These are phyloP conservation scores for Abrus pulchellus DNA, from an alignment of 306 rosid species.

Conservation along the genomic window DNA sequence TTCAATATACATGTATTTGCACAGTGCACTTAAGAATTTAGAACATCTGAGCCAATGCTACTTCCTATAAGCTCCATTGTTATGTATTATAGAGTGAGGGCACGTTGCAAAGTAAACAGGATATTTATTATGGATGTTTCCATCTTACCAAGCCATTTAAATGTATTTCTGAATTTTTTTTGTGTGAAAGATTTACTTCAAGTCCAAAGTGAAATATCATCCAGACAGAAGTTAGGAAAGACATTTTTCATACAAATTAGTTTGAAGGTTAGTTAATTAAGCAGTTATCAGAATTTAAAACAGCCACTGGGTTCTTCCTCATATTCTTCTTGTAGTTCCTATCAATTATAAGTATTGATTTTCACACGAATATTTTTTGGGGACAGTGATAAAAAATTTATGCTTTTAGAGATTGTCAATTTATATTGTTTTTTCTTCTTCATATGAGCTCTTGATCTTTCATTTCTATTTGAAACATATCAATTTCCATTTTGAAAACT, in stretches of 20 bases:
- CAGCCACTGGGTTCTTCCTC: constrained; percentile 37
- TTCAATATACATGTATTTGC: constrained; percentile 39
- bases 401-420: not conserved
- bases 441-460: constrained; percentile 1
- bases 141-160: constrained; percentile 20
- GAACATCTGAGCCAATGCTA: constrained; percentile 8
- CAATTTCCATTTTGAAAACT: constrained; percentile 11
- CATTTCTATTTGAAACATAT: constrained; percentile 16
- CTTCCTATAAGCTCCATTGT: constrained; percentile 7
- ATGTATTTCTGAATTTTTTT: constrained; percentile 16
- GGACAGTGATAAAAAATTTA: constrained; percentile 24
- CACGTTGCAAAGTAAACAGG: not conserved
- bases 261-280: constrained; percentile 22
- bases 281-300: constrained; percentile 17
- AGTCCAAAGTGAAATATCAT: constrained; percentile 36
- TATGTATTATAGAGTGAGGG: constrained; percentile 7
- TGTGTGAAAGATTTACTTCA: constrained; percentile 20
- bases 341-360: constrained; percentile 31
- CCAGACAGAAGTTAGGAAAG: not conserved
- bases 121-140: constrained; percentile 33
- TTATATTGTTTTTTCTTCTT: constrained; percentile 28
- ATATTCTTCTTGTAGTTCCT: constrained; percentile 2
- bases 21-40: constrained; percentile 30
- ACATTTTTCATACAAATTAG: constrained; percentile 25
- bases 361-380: constrained; percentile 1